Percentiles rank a stretch among this genome's conserved stretches.
Evolutionary conservation across 495 filamentous ascomycete genomes (phyloP).

Genomic region (Podospora sp.): DNA sequence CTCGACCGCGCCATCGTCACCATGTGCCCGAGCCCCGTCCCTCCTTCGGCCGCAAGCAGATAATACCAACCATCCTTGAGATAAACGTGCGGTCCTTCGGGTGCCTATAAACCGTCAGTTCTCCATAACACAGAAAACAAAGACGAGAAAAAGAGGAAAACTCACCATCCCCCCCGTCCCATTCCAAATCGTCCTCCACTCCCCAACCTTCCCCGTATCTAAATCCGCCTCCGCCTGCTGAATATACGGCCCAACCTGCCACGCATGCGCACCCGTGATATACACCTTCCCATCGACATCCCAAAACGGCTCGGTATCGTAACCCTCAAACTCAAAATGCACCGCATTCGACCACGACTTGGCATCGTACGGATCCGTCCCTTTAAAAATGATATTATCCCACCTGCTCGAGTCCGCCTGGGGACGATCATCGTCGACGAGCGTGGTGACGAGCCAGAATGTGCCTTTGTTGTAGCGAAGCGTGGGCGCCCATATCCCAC

Average conservation of each 20-base stretch:
- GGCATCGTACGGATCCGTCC: constrained; percentile 38
- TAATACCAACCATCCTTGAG: constrained; percentile 65
- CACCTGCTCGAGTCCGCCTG: constrained; percentile 40
- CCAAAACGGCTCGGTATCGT: constrained; percentile 52
- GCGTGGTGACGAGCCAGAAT: constrained; percentile 48
- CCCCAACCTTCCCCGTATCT: constrained; percentile 39
- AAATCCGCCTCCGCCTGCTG: constrained; percentile 43
- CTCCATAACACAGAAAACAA: too few species aligned
- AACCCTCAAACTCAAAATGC: constrained; percentile 47
- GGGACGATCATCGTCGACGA: constrained; percentile 44
- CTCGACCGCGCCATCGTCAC: constrained; percentile 54
- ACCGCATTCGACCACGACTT: constrained; percentile 42
- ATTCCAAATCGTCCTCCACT: constrained; percentile 47
- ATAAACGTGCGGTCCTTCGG: constrained; percentile 69
- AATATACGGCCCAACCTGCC: constrained; percentile 43
- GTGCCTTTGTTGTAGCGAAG: constrained; percentile 40
- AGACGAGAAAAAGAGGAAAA: too few species aligned
- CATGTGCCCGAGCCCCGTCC: constrained; percentile 57
- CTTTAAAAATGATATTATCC: constrained; percentile 51
- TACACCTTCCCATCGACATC: constrained; percentile 54
- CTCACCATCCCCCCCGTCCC: constrained; percentile 45
- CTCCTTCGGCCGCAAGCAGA: constrained; percentile 65
- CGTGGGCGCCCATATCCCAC: constrained; percentile 48
- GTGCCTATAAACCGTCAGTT: constrained; percentile 40
- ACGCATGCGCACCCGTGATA: constrained; percentile 47